phyloP scores from a whole-genome alignment of 2,329 filamentous ascomycete genomes.

The Phialocephala sp. region DNA sequence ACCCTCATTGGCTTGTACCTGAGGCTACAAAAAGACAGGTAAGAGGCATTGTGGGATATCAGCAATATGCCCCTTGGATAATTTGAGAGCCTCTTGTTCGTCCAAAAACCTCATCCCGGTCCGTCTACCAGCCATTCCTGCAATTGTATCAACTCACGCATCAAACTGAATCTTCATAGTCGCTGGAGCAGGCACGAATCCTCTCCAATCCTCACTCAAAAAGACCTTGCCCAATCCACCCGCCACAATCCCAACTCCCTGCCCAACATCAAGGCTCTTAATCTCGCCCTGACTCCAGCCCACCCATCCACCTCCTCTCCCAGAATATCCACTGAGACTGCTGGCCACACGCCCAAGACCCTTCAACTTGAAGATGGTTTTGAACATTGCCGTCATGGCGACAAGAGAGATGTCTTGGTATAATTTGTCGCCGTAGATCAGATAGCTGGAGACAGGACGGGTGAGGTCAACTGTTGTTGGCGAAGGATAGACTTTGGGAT shows the following conservation, averaged over 20 bases:
- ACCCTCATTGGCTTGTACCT: too few relatives aligned
- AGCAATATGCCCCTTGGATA: too few relatives aligned
- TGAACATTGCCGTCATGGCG: constrained; percentile 58
- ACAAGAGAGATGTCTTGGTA: constrained; percentile 65
- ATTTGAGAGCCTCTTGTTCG: too few relatives aligned
- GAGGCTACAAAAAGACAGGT: too few relatives aligned
- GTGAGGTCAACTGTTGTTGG: constrained; percentile 66
- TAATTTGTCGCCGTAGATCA: constrained; percentile 67
- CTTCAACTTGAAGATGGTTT: constrained; percentile 35
- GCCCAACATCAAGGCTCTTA: constrained; percentile 32
- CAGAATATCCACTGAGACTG: constrained; percentile 20
- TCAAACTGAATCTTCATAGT: constrained; percentile 43
- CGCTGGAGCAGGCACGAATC: constrained; percentile 55
- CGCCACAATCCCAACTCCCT: constrained; percentile 8
- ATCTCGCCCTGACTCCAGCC: constrained; percentile 44
- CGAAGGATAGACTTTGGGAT: constrained; percentile 64
- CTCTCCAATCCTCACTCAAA: constrained; percentile 69
- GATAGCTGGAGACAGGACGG: constrained; percentile 67
- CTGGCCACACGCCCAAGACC: constrained; percentile 33
- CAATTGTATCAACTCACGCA: constrained; percentile 12
- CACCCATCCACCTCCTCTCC: constrained; percentile 23
- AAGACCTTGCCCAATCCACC: constrained; percentile 51
- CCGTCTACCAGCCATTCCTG: too few relatives aligned
- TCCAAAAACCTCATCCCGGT: too few relatives aligned
- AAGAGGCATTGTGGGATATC: too few relatives aligned